phyloP scores from a whole-genome alignment of 441 rosid species.

The Euphorbia schlechtendalii region DNA sequence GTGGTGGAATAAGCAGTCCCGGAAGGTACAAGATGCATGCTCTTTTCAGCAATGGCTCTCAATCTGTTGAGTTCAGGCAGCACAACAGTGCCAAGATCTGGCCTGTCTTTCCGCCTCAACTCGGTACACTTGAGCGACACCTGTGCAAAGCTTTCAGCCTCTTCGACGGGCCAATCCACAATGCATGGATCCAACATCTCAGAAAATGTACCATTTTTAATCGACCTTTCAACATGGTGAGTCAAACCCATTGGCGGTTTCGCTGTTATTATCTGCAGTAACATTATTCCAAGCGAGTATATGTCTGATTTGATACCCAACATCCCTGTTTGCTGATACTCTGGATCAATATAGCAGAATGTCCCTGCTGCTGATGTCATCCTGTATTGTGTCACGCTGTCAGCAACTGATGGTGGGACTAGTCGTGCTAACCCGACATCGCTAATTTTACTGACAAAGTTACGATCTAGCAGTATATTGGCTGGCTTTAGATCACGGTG shows the following conservation, averaged over 20 bases:
- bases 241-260: conserved; percentile 90
- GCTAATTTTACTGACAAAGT: conserved; percentile 82
- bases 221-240: conserved; percentile 44
- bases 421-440: conserved; percentile 92
- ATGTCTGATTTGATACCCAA: conserved; percentile 84
- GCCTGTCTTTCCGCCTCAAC: conserved; percentile 82
- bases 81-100: conserved; percentile 64
- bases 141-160: conserved; percentile 56
- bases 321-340: conserved; percentile 96
- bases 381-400: conserved; percentile 77
- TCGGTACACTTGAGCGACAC: conserved; percentile 73
- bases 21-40: conserved; percentile 22
- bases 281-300: conserved; percentile 80
- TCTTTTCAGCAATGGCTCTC: conserved; percentile 59
- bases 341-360: conserved; percentile 93
- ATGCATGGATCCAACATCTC: conserved; percentile 68
- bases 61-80: conserved; percentile 70
- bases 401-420: conserved; percentile 78
- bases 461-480: conserved; percentile 82
- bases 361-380: conserved; percentile 96
- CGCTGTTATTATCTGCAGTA: conserved; percentile 71
- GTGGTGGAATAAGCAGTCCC: conserved; percentile 24
- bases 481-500: conserved; percentile 91
- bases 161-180: conserved; percentile 79
- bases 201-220: conserved; percentile 28